Conservation (phyloP, 495 filamentous ascomycete genomes). For the Rostrohypoxylon terebratum region DNA sequence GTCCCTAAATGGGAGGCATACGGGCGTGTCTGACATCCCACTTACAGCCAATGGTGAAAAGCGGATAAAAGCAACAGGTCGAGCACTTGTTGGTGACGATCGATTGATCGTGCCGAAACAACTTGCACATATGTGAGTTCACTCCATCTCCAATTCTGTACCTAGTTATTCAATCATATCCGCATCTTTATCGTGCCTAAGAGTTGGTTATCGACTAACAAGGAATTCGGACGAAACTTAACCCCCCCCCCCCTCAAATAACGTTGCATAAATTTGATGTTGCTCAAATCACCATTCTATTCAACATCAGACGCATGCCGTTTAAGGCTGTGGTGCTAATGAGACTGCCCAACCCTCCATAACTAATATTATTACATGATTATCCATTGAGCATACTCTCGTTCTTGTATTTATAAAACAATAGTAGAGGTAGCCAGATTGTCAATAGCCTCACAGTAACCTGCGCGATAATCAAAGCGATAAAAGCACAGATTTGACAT, state of each 20-base stretch:
- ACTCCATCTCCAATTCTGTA: neutral
- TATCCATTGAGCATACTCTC: neutral
- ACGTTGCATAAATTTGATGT: neutral
- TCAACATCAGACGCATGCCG: neutral
- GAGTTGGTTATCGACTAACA: neutral
- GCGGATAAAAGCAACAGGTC: slow-evolving; percentile 82
- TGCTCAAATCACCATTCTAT: neutral
- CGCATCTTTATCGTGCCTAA: neutral
- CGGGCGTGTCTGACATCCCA: slow-evolving; percentile 85
- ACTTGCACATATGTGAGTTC: slow-evolving; percentile 75
- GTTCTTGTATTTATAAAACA: neutral
- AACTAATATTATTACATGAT: neutral
- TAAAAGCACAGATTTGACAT: neutral
- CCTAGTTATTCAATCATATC: neutral
- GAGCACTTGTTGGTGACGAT: slow-evolving; percentile 84
- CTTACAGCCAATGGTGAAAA: slow-evolving; percentile 89
- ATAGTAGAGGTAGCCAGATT: neutral
- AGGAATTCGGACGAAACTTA: neutral
- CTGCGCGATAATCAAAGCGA: neutral
- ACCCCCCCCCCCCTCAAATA: neutral
- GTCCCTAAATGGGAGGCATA: slow-evolving; percentile 94
- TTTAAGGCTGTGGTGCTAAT: neutral
- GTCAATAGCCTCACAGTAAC: neutral
- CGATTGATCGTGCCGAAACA: slow-evolving; percentile 86
- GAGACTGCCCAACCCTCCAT: neutral